Percentiles rank a stretch among this genome's conserved stretches.
These are phyloP conservation scores for Telopea speciosissima DNA, from an alignment of 177 flowering plant genomes.

Conservation along the genomic window DNA sequence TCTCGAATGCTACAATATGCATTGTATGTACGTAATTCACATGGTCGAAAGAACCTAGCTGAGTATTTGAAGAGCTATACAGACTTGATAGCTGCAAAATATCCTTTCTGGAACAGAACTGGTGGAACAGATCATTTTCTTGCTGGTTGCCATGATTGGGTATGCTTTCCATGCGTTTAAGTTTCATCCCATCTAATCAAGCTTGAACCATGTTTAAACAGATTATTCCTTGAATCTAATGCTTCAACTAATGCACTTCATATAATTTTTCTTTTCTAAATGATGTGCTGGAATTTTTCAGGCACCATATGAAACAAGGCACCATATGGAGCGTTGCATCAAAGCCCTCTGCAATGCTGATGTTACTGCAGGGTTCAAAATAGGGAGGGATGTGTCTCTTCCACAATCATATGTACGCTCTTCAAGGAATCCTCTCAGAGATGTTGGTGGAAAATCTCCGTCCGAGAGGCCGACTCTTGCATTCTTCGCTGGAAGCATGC, in stretches of 20 bases:
- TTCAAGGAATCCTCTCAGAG: constrained; percentile 32
- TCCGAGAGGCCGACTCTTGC: constrained; percentile 49
- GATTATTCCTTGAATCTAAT: neutral
- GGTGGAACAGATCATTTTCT: constrained; percentile 78
- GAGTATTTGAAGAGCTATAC: constrained; percentile 42
- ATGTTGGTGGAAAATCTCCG: constrained; percentile 59
- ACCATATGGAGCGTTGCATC: constrained; percentile 47
- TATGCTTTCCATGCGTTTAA: constrained; percentile 15
- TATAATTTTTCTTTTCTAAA: neutral
- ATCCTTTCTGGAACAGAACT: constrained; percentile 76
- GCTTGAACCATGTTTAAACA: neutral
- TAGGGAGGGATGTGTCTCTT: constrained; percentile 74
- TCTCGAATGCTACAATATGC: constrained; percentile 44
- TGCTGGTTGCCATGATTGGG: constrained; percentile 93
- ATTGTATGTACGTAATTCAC: constrained; percentile 49
- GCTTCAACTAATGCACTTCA: too few species aligned
- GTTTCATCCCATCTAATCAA: neutral
- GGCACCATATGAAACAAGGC: constrained; percentile 67
- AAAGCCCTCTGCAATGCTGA: constrained; percentile 76
- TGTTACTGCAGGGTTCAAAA: constrained; percentile 44
- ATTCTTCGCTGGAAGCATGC: constrained; percentile 77
- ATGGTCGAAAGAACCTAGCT: constrained; percentile 35
- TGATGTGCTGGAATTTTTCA: constrained; percentile 11
- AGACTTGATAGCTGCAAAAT: constrained; percentile 31
- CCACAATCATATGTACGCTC: constrained; percentile 51